Conservation (phyloP, 257 asterid genomes). For the Solanum gandarillasii region DNA sequence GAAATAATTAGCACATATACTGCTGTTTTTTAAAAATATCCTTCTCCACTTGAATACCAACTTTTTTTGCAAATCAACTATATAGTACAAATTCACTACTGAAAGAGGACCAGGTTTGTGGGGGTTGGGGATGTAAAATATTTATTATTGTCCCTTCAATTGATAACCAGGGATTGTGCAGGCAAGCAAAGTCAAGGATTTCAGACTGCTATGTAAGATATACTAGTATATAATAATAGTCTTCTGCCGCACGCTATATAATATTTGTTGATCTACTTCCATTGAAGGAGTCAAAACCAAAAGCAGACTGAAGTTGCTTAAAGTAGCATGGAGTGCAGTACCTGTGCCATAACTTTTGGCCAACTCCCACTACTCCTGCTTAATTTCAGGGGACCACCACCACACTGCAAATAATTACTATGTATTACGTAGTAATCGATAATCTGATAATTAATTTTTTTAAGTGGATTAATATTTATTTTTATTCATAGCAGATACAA, state of each 20-base stretch:
- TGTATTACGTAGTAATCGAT: neutral
- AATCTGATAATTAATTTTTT: too few species aligned
- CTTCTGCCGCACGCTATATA: neutral
- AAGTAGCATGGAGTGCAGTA: neutral
- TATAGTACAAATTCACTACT: neutral
- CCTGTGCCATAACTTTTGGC: neutral
- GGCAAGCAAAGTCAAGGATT: neutral
- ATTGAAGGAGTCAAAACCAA: neutral
- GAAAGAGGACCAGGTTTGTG: neutral
- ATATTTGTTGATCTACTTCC: neutral
- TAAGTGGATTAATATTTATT: too few species aligned
- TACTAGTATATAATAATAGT: neutral
- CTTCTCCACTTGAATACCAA: neutral
- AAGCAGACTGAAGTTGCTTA: neutral
- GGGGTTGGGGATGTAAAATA: neutral
- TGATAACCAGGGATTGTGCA: neutral
- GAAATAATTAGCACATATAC: neutral
- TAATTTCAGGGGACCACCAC: neutral
- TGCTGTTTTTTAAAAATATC: neutral
- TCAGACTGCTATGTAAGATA: neutral
- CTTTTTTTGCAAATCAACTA: neutral
- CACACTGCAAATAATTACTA: neutral
- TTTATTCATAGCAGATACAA: neutral
- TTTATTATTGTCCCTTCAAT: neutral
- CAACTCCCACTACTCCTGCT: neutral